Evolutionary conservation across 2,329 filamentous ascomycete species (phyloP), one percentile per base, ranked within the genome.

Genomic region (Chrysosporium keratinophilum): DNA sequence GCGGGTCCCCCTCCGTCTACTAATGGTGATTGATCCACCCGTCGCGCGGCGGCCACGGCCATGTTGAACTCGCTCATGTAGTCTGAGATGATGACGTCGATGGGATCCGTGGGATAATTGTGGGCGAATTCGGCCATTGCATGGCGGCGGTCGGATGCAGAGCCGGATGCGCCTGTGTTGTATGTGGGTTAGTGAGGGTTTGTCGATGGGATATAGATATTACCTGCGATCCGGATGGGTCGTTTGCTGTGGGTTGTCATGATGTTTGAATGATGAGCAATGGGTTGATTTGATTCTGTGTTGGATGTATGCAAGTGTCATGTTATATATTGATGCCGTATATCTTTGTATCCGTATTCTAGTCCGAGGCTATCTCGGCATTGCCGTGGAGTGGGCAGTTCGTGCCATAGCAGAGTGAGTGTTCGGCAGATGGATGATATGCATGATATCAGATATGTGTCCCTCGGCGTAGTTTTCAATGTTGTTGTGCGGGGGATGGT

Each of bases 21-120:
- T 23, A n/a, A 56, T 50, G 43, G 62, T 57, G 4, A 61, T 50
- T 68, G 63, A 58, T 76, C 54, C 59, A 73, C 53, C 57, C 68
- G 63, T 63, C 73, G 56, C 58, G 69, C 60, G 56, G 67, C 65
- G 57, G 69, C 54, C 9, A 64, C 65, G 19, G 76, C 74, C 69
- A 81, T 78, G 62, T 79, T 81, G 57, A 74, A 71, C 56, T 76
- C 73, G 54, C 70, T 71, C 68, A 76, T 74, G 62, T 72, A 74
- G 58, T 75, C 72, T 3, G 70, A 69, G 49, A 74, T 73, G 44
- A 75, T 72, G 4, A 74, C 70, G 61, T 75, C 72, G 31, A 74
- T 65, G 3, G 73, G 70, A 28, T 77, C 76, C 12, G 67, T 66
- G 5, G 67, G 63, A 46, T 70, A 60, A 52, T 72, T 67, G 19